Conservation (phyloP, 2,329 filamentous ascomycete genomes). For the Colletotrichum godetiae region DNA sequence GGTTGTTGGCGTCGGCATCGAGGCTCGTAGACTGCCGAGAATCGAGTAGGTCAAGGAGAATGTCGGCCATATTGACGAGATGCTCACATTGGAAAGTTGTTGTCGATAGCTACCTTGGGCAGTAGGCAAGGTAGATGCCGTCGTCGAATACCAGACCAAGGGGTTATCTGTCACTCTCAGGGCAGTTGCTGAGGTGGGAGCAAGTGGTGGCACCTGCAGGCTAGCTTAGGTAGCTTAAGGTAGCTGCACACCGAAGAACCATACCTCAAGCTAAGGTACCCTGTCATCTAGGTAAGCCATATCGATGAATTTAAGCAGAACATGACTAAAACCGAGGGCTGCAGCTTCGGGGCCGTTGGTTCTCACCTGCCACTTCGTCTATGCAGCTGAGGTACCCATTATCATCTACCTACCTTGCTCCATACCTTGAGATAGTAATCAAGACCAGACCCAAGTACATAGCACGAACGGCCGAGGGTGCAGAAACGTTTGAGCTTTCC, state of each 20-base stretch:
- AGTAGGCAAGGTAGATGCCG: neutral
- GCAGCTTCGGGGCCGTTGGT: neutral
- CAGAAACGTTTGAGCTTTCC: neutral
- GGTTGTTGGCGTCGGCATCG: neutral
- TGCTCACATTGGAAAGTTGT: neutral
- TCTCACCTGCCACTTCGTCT: no score
- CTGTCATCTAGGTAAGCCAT: neutral
- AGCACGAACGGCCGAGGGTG: neutral
- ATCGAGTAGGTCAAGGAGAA: slow-evolving; percentile 75
- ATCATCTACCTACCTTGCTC: no score
- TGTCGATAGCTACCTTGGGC: neutral
- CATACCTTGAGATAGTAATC: no score
- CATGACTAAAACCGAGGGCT: neutral
- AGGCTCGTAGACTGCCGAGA: slow-evolving; percentile 40
- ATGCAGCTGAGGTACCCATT: no score
- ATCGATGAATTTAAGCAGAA: neutral
- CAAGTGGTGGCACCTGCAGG: neutral
- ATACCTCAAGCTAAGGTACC: no score
- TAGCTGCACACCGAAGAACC: no score
- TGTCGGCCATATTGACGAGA: slow-evolving; percentile 68
- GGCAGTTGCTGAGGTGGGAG: neutral
- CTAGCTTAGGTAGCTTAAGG: neutral
- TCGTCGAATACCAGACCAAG: neutral
- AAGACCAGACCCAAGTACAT: neutral
- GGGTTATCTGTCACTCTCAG: no score